phyloP scores from a whole-genome alignment of 2,329 filamentous ascomycete species.

The Purpureocillium lavendulum region DNA sequence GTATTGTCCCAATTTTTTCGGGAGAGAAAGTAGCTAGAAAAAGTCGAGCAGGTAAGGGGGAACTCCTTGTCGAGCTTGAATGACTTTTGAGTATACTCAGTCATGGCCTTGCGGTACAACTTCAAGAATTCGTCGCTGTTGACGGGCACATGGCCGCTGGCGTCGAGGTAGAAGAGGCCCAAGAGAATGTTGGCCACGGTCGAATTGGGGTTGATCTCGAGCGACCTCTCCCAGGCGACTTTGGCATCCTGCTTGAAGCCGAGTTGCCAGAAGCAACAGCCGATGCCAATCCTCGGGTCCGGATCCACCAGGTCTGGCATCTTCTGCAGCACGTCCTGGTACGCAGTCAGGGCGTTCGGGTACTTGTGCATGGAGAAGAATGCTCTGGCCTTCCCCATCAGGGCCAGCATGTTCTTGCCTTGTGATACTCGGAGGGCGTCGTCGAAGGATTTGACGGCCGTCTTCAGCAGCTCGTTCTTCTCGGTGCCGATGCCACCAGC shows the following conservation, averaged over 20 bases:
- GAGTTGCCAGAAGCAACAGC: constrained; percentile 94
- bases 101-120: constrained; percentile 90
- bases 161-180: constrained; percentile 81
- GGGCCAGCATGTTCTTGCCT: constrained; percentile 83
- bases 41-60: constrained; percentile 82
- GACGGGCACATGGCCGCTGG: constrained; percentile 73
- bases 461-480: constrained; percentile 68
- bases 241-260: constrained; percentile 92
- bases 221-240: constrained; percentile 76
- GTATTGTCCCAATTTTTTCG: constrained; percentile 74
- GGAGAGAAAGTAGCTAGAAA: constrained; percentile 82
- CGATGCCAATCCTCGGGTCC: constrained; percentile 91
- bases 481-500: constrained; percentile 63
- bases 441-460: constrained; percentile 88
- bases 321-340: constrained; percentile 79
- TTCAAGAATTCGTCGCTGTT: constrained; percentile 77
- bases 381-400: constrained; percentile 81
- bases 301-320: constrained; percentile 86
- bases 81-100: constrained; percentile 84
- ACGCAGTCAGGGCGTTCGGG: constrained; percentile 70
- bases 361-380: constrained; percentile 83
- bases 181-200: constrained; percentile 88
- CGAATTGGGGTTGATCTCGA: constrained; percentile 74
- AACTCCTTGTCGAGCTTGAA: constrained; percentile 91
- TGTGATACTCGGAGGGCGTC: constrained; percentile 81